Base-by-base conservation (phyloP, 345 rosid genomes). In the Aquilaria malaccensis region DNA sequence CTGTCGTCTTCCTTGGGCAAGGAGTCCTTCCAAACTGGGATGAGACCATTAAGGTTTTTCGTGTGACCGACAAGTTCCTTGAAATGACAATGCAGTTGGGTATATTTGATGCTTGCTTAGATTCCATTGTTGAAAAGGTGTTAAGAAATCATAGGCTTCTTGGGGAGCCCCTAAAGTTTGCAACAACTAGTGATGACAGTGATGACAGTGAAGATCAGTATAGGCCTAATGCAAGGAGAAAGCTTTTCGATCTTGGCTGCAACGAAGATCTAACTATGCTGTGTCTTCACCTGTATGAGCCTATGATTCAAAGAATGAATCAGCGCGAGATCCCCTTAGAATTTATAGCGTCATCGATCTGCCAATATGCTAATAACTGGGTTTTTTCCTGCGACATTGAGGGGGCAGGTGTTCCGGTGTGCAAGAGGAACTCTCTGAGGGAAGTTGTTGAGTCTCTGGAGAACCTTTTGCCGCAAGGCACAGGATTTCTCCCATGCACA, bases 21-120 rank as follows among this genome's bases (percentile, higher is more conserved):
- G 74, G 55, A 67, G 84, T 85, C 62, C 79, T 93, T 12, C 80
- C 85, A 0, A 74, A 76, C 82, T 93, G 98, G 98, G 84, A 84
- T 13, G 84, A 87, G 67, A 84, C 85, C 11, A 73, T 93, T 45
- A 89, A 67, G 67, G 96, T 84, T 55, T 70, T 84, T 30, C 76
- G 79, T 32, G 72, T 71, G 0, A 69, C 76, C 0, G 81, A 70
- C 7, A 72, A 64, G 52, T 45, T 62, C 60, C 72, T 82, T 57
- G 58, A 74, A 57, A 81, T 68, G 60, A 85, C 83, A 31, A 58
- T 45, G 52, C 74, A 70, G 33, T 52, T 75, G 43, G 88, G 88
- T 56, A 63, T 93, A 57, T 56, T 87, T 0, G 82, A 83, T 54
- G 71, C 85, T 67, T 84, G 94, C 63, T 69, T 87, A 10, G 84